Base-by-base conservation (phyloP, 306 rosid species). In the Cucumis hystrix region DNA sequence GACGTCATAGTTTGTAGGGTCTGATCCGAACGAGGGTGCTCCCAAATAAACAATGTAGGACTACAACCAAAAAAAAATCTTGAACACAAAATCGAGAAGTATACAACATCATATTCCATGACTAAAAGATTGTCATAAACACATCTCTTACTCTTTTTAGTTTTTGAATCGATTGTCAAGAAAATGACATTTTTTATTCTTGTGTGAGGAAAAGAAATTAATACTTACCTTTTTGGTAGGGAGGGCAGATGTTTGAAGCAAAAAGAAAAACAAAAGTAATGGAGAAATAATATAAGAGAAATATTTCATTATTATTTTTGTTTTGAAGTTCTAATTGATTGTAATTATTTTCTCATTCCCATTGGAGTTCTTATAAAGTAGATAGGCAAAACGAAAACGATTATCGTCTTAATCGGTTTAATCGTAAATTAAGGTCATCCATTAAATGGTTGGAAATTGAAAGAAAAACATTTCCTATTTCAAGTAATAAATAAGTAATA, bases 11-110 rank as follows among this genome's bases (percentile, higher is more conserved):
- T 16, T 6, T 0, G 86, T 28, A 15, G 87, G 85, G n/a, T 80
- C 82, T 39, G 57, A 16, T 9, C 83, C 85, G 57, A 79, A 63
- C 6, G 90, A 74, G 20, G 80, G 88, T 14, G 85, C 58, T 85
- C 98, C 96, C 56, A 93, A 74, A 78, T 89, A 90, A n/a, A 91
- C 95, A 61, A 93, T 75, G 52, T 93, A 93, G 7, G 98, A 85
- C 96, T 91, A 82, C 55, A 28, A 16, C 54, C 59, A 76, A 1
- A 47, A 57, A 14, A 14, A 43, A 10, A 11, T 28, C 30, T 0
- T 28, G 10, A 43, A 9, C 30, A 28, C 1, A 43, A 10, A 10
- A 43, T 10, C 10, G 2, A 43, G 1, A 10, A 43, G 30, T 28
- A 8, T 10, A 43, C 49, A 0, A 10, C 1, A 47, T 12, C 12